Conservation (phyloP, 805 yeast species). For the Pichia occidentalis region DNA sequence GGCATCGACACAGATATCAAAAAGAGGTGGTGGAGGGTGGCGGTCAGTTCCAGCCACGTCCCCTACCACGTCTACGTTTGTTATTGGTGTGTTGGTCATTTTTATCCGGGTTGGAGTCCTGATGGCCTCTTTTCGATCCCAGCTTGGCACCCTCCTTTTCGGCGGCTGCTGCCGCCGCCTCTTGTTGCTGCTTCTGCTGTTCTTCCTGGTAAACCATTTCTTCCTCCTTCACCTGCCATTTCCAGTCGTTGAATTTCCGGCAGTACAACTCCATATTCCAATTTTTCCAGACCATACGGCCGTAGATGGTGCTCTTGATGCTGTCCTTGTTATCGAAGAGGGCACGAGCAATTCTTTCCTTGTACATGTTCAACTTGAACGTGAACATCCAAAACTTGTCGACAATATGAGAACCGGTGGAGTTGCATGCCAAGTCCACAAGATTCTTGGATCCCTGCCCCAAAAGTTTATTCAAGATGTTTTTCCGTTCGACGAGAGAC, state of each 20-base stretch:
- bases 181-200: conserved; percentile 9
- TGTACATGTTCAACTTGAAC: conserved; percentile 67
- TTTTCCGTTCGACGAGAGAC: conserved; percentile 46
- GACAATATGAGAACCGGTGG: conserved; percentile 86
- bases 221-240: conserved; percentile 49
- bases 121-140: not conserved
- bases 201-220: conserved; percentile 30
- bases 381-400: conserved; percentile 82
- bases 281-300: conserved; percentile 89
- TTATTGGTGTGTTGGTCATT: too few species aligned
- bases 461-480: conserved; percentile 56
- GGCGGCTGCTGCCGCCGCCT: not conserved
- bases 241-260: conserved; percentile 81
- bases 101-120: not conserved
- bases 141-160: not conserved
- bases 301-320: conserved; percentile 82
- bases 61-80: too few species aligned
- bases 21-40: too few species aligned
- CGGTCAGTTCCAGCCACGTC: too few species aligned
- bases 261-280: conserved; percentile 81
- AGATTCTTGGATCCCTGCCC: conserved; percentile 60
- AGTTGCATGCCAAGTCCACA: conserved; percentile 64
- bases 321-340: conserved; percentile 51
- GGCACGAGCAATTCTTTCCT: conserved; percentile 77
- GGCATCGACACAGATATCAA: too few species aligned